Evolutionary conservation across 1,284 basidiomycete genomes (phyloP).

Genomic region (Sphaerobolus stellatus): DNA sequence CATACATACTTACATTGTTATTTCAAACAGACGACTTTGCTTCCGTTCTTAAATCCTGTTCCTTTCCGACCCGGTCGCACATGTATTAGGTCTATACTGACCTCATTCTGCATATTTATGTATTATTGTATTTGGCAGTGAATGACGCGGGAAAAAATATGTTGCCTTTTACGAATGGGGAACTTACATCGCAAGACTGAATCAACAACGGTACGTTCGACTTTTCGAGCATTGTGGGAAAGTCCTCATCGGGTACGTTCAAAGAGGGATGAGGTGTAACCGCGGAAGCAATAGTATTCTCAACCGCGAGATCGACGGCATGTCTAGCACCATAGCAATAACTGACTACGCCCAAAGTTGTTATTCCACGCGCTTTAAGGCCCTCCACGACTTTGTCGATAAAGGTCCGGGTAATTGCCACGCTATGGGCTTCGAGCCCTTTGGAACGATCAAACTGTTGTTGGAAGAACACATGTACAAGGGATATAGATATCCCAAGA

Average conservation of each 20-base stretch:
- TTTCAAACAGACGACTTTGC: too few species aligned
- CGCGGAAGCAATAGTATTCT: conserved; percentile 20
- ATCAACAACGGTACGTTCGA: conserved; percentile 22
- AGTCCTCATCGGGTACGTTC: conserved; percentile 8
- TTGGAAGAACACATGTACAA: not conserved
- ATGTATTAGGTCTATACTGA: too few species aligned
- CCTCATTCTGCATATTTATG: too few species aligned
- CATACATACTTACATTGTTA: too few species aligned
- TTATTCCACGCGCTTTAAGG: conserved; percentile 13
- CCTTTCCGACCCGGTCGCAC: too few species aligned
- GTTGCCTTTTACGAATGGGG: too few species aligned
- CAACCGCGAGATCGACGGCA: conserved; percentile 25
- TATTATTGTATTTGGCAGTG: too few species aligned
- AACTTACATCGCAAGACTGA: conserved; percentile 21
- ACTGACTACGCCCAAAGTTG: conserved; percentile 13
- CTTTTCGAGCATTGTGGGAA: conserved; percentile 9
- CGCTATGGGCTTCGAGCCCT: conserved; percentile 9
- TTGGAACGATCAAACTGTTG: conserved; percentile 10
- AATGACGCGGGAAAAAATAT: too few species aligned
- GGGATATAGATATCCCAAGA: not conserved
- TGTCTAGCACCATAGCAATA: conserved; percentile 16
- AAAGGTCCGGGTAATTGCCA: conserved; percentile 1
- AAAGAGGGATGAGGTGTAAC: conserved; percentile 36
- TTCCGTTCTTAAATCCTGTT: too few species aligned
- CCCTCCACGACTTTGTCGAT: conserved; percentile 9